Conservation (phyloP, 225 moss, liverwort and hornwort species). For the Asterella californica region DNA sequence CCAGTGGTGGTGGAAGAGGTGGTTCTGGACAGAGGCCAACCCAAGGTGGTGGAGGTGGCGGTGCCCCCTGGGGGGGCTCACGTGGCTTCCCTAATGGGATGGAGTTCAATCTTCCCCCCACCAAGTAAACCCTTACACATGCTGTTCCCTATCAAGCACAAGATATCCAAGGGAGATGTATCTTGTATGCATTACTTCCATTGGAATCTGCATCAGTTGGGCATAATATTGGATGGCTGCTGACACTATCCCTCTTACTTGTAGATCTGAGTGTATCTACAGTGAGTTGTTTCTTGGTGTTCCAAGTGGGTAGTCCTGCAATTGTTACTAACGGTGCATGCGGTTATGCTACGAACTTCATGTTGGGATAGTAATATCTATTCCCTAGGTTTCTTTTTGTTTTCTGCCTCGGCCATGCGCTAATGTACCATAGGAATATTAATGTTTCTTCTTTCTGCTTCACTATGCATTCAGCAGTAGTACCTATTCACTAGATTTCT, state of each 20-base stretch:
- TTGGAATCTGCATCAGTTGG: not conserved
- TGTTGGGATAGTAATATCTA: too few species aligned
- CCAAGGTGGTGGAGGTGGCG: conserved; percentile 56
- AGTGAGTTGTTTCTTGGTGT: too few species aligned
- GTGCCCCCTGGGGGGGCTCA: conserved; percentile 58
- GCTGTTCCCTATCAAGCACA: not conserved
- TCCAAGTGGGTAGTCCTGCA: not conserved
- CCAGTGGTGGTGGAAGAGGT: conserved; percentile 60
- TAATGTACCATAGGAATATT: too few species aligned
- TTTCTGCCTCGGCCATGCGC: too few species aligned
- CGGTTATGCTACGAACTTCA: too few species aligned
- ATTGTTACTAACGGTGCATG: not conserved
- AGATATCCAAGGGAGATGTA: not conserved
- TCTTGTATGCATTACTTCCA: not conserved
- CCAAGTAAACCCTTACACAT: conserved; percentile 65
- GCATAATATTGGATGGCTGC: not conserved
- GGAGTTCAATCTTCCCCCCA: conserved; percentile 96
- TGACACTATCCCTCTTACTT: not conserved
- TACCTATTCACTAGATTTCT: too few species aligned
- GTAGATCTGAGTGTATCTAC: not conserved
- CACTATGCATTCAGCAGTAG: too few species aligned
- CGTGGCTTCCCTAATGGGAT: conserved; percentile 68
- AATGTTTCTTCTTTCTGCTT: too few species aligned
- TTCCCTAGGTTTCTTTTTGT: too few species aligned
- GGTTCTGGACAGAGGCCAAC: conserved; percentile 57